Conservation (phyloP, 2,329 filamentous ascomycete genomes). For the Aspergillus ibericus region DNA sequence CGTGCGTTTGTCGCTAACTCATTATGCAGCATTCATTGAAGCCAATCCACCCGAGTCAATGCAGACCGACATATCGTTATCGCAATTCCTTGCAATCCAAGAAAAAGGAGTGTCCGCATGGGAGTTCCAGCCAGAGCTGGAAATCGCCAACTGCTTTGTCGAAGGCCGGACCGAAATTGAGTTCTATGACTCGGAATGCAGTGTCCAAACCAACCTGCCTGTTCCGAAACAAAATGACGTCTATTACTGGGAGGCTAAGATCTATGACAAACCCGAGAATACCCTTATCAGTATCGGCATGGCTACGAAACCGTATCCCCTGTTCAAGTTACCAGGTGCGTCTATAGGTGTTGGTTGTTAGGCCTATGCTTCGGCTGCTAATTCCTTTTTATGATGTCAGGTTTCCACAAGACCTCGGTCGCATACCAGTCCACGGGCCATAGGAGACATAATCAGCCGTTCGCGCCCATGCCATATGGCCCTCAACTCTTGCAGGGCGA, state of each 20-base stretch:
- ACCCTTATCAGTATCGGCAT: constrained; percentile 89
- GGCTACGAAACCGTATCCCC: constrained; percentile 93
- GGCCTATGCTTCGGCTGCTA: constrained; percentile 6
- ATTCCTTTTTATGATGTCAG: constrained; percentile 45
- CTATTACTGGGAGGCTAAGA: constrained; percentile 99
- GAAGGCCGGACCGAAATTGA: constrained; percentile 96
- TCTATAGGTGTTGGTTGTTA: constrained; percentile 13
- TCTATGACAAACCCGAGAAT: constrained; percentile 92
- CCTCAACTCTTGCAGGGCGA: constrained; percentile 88
- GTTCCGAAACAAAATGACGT: constrained; percentile 99
- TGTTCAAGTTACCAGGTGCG: constrained; percentile 90
- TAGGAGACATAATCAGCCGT: constrained; percentile 90
- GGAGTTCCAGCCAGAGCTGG: constrained; percentile 98
- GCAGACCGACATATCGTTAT: constrained; percentile 95
- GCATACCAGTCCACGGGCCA: constrained; percentile 87
- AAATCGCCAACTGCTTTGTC: constrained; percentile 98
- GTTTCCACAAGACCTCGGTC: constrained; percentile 88
- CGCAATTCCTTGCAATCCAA: constrained; percentile 96
- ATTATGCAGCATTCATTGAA: constrained; percentile 75
- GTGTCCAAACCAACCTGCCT: constrained; percentile 92
- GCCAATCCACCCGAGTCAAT: constrained; percentile 92
- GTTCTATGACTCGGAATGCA: constrained; percentile 97
- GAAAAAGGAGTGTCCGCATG: constrained; percentile 99
- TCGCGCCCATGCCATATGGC: constrained; percentile 74
- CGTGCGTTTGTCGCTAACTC: constrained; percentile 3